Conservation (phyloP, 2,329 filamentous ascomycete genomes). For the Nectriaceae sp. region DNA sequence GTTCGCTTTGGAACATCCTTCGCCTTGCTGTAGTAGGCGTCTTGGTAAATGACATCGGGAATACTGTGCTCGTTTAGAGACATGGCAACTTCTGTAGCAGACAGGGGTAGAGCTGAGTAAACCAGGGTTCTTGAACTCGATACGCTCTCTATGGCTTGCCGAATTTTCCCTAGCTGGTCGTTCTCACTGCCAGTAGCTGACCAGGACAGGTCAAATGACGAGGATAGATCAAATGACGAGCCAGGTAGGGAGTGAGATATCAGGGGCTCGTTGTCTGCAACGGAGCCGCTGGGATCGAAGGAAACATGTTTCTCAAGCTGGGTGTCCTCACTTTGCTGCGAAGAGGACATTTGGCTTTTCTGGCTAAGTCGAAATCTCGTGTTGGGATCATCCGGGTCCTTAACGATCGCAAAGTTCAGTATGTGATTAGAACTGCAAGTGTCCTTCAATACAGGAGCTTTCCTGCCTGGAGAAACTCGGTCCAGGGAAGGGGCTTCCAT, state of each 20-base stretch:
- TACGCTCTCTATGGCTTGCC: conserved; percentile 15
- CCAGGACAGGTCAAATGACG: conserved; percentile 16
- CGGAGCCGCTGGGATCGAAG: conserved; percentile 18
- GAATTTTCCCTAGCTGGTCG: conserved; percentile 11
- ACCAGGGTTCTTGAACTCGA: conserved; percentile 18
- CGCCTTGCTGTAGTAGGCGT: conserved; percentile 83
- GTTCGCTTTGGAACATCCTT: conserved; percentile 75
- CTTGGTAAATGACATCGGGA: conserved; percentile 76
- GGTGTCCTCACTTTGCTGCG: conserved; percentile 49
- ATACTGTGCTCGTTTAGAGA: conserved; percentile 34
- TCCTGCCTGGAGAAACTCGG: too few relatives aligned
- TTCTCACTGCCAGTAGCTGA: conserved; percentile 9
- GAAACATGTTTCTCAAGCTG: conserved; percentile 24
- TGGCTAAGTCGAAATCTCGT: conserved; percentile 70
- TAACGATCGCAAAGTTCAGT: conserved; percentile 73
- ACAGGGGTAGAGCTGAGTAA: conserved; percentile 30
- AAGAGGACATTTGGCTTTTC: conserved; percentile 45
- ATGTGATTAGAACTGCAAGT: conserved; percentile 36
- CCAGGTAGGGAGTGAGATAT: conserved; percentile 4
- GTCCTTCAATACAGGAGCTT: too few relatives aligned
- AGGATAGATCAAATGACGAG: conserved; percentile 11
- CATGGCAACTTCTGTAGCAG: conserved; percentile 19
- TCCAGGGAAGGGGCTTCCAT: too few relatives aligned
- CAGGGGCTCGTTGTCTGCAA: conserved; percentile 1
- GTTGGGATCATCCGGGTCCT: conserved; percentile 68